Percentiles rank a stretch among this genome's conserved stretches.
Evolutionary conservation across 176 grass and related monocot species (phyloP).

Genomic region (Tillandsia leiboldiana): DNA sequence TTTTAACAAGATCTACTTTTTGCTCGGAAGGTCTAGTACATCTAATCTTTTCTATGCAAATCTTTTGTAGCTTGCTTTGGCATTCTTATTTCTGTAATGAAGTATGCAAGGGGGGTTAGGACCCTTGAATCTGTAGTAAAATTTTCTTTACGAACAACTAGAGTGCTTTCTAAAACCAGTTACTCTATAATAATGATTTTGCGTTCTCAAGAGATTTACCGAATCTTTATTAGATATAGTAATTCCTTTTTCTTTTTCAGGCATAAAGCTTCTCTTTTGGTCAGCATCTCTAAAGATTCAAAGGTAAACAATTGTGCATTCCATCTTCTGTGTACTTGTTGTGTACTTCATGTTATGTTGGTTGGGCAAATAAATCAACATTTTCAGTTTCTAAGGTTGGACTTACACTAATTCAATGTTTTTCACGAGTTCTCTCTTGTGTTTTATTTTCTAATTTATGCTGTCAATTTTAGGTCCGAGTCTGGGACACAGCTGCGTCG

Average conservation of each 20-base stretch:
- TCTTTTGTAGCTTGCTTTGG: not conserved
- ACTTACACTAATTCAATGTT: not conserved
- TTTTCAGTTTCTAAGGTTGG: too few species aligned
- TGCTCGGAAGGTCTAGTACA: not conserved
- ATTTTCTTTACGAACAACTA: not conserved
- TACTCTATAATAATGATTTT: too few species aligned
- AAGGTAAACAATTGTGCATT: conserved; percentile 36
- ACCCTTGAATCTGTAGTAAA: not conserved
- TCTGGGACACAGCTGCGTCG: conserved; percentile 58
- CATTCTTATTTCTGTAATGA: not conserved
- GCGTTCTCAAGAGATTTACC: too few species aligned
- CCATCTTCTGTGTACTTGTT: not conserved
- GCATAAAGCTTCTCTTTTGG: conserved; percentile 77
- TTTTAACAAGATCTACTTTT: not conserved
- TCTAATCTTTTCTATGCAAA: not conserved
- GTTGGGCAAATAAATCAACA: not conserved
- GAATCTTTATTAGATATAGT: too few species aligned
- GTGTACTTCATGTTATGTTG: not conserved
- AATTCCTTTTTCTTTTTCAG: conserved; percentile 33
- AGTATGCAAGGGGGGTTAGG: not conserved
- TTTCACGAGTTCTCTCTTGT: not conserved
- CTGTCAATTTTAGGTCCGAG: conserved; percentile 48
- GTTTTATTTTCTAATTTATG: not conserved
- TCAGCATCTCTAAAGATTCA: conserved; percentile 83
- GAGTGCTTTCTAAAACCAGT: not conserved